Conservation (phyloP, 2,329 filamentous ascomycete genomes). For the Truncatella angustata region DNA sequence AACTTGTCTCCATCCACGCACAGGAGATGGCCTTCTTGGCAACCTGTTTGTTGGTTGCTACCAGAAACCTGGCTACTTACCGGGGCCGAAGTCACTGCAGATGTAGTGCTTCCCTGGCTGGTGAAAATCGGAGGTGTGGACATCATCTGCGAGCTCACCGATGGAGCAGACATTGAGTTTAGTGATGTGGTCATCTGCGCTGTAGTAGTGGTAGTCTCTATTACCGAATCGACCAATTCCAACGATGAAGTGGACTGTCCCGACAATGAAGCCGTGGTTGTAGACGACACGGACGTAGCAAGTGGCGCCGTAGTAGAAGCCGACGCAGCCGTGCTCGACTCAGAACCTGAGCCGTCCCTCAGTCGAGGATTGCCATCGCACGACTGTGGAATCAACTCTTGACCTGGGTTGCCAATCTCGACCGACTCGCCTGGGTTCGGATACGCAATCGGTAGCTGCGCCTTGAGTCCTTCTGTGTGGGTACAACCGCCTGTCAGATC, state of each 20-base stretch:
- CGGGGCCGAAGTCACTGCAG: not conserved
- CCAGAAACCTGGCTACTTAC: not conserved
- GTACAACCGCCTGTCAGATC: constrained; percentile 44
- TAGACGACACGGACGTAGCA: not conserved
- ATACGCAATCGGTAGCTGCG: constrained; percentile 47
- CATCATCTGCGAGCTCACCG: too few species aligned
- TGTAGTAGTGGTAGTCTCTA: too few species aligned
- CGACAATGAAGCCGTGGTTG: not conserved
- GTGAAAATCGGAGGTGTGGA: not conserved
- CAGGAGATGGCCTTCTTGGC: not conserved
- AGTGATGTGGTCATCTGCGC: too few species aligned
- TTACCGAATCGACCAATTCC: too few species aligned
- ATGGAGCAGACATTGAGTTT: too few species aligned
- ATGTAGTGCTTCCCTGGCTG: too few species aligned
- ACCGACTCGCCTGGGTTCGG: constrained; percentile 61
- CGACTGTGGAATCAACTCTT: constrained; percentile 28
- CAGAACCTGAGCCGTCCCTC: not conserved
- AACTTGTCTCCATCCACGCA: constrained; percentile 4
- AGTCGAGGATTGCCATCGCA: constrained; percentile 29
- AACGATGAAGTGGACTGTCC: not conserved
- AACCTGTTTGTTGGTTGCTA: not conserved
- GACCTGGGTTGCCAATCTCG: constrained; percentile 34
- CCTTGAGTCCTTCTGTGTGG: constrained; percentile 47
- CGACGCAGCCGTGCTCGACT: not conserved
- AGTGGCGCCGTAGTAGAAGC: not conserved